Base-by-base conservation (phyloP, 805 yeast genomes). In the Candida xyloterini region DNA sequence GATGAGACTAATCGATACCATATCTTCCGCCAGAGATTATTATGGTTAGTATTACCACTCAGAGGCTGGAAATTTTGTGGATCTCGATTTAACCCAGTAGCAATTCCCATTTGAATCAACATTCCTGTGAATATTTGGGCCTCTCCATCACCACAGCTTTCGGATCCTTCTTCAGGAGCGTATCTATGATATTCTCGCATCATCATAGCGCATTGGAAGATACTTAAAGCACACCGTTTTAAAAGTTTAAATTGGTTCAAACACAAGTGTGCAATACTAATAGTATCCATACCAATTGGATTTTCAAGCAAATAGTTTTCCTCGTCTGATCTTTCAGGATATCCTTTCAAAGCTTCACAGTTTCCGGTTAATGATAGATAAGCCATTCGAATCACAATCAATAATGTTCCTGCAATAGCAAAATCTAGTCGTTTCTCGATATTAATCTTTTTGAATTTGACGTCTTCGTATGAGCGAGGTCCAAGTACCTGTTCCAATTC, bases 81-180 rank as follows among this genome's bases (percentile, higher is more conserved):
- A 47, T 82, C 89, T 49, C 88, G 67, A 54, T 82, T 81, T 18
- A 82, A 54, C 0, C 89, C 90, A 47, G 81, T 69, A 27, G 81
- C 70, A 38, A 76, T 68, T 0, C 82, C 85, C 83, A 82, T 78
- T 51, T 80, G 86, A 11, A 79, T 60, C 22, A 79, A 64, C 60
- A 78, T 69, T 1, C 81, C 78, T 10, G 73, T 56, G 38, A 74
- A 71, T 7, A 78, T 72, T 50, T 73, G 79, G 2, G 79, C 70
- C 35, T 76, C 77, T 30, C 79, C 81, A 40, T 77, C 81, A 51
- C 76, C 84, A 4, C 66, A 63, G 2, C 73, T 69, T 51, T 76
- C 81, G 21, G 50, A 44, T 27, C 81, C 82, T 52, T 74, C 77
- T 48, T 76, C 81, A 0, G 79, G 80, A 1, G 78, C 71, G 37